Percentiles rank a stretch among this genome's conserved stretches.
phyloP scores from a whole-genome alignment of 306 rosid species.

The Mimosa bimucronata region DNA sequence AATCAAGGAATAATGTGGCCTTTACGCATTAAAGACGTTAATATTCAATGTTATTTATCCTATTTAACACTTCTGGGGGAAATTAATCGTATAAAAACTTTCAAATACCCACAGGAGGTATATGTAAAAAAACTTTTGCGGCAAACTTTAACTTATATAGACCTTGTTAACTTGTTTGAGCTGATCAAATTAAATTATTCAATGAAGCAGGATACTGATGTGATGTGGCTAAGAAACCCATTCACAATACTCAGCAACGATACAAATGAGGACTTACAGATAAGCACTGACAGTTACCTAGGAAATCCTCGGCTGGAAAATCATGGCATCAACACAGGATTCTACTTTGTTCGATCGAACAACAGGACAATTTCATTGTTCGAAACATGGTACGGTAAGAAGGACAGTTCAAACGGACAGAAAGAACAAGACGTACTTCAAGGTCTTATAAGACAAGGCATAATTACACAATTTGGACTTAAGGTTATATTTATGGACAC shows the following conservation, averaged over 20 bases:
- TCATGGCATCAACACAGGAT: slow-evolving; percentile 72
- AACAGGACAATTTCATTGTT: slow-evolving; percentile 66
- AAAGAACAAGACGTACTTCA: slow-evolving; percentile 83
- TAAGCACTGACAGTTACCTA: slow-evolving; percentile 53
- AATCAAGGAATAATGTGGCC: no score
- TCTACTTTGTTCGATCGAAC: slow-evolving; percentile 66
- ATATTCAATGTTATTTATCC: no score
- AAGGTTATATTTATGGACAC: slow-evolving; percentile 73
- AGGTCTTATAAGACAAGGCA: slow-evolving; percentile 30
- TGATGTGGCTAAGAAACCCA: slow-evolving; percentile 89
- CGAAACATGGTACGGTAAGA: slow-evolving; percentile 65
- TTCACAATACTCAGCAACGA: slow-evolving; percentile 56
- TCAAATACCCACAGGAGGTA: no score
- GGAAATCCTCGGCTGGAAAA: slow-evolving; percentile 57
- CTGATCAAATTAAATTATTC: no score
- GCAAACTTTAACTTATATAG: no score
- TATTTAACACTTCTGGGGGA: no score
- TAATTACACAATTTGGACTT: slow-evolving; percentile 48
- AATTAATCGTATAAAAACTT: no score
- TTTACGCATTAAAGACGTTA: no score
- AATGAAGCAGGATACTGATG: slow-evolving; percentile 66
- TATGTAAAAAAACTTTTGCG: no score
- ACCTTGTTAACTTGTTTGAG: no score
- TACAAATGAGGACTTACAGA: slow-evolving; percentile 63
- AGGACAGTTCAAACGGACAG: slow-evolving; percentile 54